phyloP scores from a whole-genome alignment of 164 flowering plant genomes.

The Litsea cubeba region DNA sequence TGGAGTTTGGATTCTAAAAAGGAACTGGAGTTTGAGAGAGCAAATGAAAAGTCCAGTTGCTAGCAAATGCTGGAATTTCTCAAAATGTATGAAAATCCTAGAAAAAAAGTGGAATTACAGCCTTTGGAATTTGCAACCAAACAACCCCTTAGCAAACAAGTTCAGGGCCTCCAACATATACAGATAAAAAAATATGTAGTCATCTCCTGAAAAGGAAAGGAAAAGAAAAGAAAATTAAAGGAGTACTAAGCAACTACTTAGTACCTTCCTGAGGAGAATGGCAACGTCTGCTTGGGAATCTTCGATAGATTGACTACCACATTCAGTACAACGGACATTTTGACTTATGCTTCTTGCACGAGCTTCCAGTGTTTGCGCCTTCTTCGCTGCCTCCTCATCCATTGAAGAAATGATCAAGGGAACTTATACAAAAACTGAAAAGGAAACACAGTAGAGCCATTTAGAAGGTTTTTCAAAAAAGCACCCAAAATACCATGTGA shows the following conservation, averaged over 20 bases:
- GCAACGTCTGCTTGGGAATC: conserved; percentile 97
- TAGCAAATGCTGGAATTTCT: too few species aligned
- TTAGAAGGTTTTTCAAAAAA: too few species aligned
- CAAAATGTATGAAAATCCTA: too few species aligned
- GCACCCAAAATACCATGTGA: too few species aligned
- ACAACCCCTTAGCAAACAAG: neutral
- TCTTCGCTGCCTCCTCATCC: conserved; percentile 51
- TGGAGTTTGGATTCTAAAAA: too few species aligned
- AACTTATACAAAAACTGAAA: too few species aligned
- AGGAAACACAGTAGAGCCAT: too few species aligned
- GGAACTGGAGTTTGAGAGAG: too few species aligned
- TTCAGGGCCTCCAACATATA: neutral
- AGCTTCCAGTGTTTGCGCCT: conserved; percentile 59
- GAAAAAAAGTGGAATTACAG: too few species aligned
- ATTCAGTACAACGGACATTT: conserved; percentile 91
- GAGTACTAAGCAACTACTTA: neutral
- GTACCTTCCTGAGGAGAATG: conserved; percentile 85
- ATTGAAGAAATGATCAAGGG: conserved; percentile 27
- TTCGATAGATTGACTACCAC: conserved; percentile 97
- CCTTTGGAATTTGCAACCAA: too few species aligned
- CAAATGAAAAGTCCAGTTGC: too few species aligned
- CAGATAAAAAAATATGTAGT: neutral
- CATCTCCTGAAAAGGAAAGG: neutral
- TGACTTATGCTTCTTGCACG: conserved; percentile 89
- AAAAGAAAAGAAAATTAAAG: neutral